Evolutionary conservation across 2,329 filamentous ascomycete species (phyloP).

Genomic region (Aspergillus brunneoviolaceus): DNA sequence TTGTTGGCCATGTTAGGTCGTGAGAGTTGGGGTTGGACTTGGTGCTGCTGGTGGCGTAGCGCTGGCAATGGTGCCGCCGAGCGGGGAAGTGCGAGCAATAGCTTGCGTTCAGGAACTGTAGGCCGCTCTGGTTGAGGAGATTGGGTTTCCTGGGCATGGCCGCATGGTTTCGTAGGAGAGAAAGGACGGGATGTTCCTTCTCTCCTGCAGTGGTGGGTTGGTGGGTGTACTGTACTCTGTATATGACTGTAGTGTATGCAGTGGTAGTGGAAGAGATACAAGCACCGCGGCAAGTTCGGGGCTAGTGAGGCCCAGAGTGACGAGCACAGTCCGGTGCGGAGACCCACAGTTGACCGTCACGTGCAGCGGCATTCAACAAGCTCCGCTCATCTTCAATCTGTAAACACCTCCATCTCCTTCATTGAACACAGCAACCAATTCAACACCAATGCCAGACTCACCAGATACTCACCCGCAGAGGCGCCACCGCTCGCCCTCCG

Average conservation of each 20-base stretch:
- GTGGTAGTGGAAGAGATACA: neutral
- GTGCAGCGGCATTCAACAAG: neutral
- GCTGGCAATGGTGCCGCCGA: constrained; percentile 4
- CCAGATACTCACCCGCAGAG: constrained; percentile 21
- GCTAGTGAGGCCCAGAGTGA: too few species aligned
- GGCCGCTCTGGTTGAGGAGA: constrained; percentile 30
- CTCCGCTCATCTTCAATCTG: neutral
- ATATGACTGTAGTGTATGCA: neutral
- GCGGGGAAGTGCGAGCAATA: constrained; percentile 9
- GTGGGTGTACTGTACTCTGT: too few species aligned
- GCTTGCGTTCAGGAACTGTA: constrained; percentile 35
- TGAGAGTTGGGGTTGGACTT: constrained; percentile 32
- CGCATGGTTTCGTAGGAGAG: constrained; percentile 33
- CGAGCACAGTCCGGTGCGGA: too few species aligned
- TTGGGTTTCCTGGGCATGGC: constrained; percentile 51
- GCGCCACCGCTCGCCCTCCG: constrained; percentile 24
- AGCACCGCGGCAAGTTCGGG: neutral
- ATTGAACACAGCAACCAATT: neutral
- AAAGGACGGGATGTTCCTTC: constrained; percentile 15
- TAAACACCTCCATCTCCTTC: neutral
- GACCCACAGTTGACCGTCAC: neutral
- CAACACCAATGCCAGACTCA: constrained; percentile 23
- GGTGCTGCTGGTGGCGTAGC: constrained; percentile 30
- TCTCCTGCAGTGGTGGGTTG: neutral
- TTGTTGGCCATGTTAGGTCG: constrained; percentile 45